Percentiles rank a stretch among this genome's conserved stretches.
These are phyloP conservation scores for Penicillium thymicola DNA, from an alignment of 2,329 filamentous ascomycete species.

Conservation along the genomic window DNA sequence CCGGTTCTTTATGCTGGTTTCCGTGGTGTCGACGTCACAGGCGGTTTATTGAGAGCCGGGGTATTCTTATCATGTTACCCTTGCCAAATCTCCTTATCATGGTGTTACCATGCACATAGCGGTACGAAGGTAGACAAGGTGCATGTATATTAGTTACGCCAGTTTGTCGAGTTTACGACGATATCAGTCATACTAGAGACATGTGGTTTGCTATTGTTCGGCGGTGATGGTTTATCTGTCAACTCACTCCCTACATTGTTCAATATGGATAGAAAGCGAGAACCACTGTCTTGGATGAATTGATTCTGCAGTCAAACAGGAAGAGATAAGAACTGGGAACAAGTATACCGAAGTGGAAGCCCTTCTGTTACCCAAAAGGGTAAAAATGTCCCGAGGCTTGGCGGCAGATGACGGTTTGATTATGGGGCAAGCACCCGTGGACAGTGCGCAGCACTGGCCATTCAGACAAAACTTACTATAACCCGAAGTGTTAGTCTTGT, in stretches of 20 bases:
- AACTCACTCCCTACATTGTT: not conserved
- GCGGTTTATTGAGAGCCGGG: not conserved
- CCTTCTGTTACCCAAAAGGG: slow-evolving; percentile 27
- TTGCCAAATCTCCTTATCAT: not conserved
- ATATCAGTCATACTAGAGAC: not conserved
- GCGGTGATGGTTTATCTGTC: not conserved
- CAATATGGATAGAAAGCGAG: not conserved
- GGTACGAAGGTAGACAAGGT: not conserved
- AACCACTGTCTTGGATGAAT: not conserved
- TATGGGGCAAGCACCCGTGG: not conserved
- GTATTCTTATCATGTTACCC: not conserved
- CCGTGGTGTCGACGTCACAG: slow-evolving; percentile 1
- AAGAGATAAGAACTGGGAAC: slow-evolving; percentile 18
- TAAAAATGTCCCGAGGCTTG: slow-evolving; percentile 31
- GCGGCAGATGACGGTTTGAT: slow-evolving; percentile 1
- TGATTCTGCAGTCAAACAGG: not conserved
- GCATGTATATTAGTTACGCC: not conserved
- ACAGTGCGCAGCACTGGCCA: not conserved
- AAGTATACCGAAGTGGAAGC: slow-evolving; percentile 25
- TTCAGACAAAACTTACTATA: not conserved
- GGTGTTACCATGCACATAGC: not conserved
- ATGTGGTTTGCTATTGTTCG: not conserved
- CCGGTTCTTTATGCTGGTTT: not conserved
- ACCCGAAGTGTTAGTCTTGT: not conserved
- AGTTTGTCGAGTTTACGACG: not conserved